Conservation (phyloP, 331 rosid genomes). For the Rhamnella rubrinervis region DNA sequence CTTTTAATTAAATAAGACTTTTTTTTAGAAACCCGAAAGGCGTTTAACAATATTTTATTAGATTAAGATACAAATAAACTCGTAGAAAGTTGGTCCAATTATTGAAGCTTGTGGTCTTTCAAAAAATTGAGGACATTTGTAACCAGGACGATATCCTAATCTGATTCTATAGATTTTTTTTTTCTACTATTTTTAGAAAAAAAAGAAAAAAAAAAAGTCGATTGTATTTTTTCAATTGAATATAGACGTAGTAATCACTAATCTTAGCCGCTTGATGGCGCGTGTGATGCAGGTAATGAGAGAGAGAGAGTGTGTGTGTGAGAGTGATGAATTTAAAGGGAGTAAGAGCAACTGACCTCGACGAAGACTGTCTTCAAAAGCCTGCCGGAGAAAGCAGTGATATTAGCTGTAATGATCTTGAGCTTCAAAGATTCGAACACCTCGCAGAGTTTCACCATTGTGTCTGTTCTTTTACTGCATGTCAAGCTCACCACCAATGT, state of each 20-base stretch:
- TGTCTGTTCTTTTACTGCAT: conserved; percentile 73
- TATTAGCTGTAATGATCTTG: conserved; percentile 69
- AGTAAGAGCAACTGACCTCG: conserved; percentile 49
- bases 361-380: conserved; percentile 82
- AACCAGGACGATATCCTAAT: no score
- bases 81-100: no score
- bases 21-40: no score
- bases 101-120: no score
- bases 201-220: no score
- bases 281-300: no score
- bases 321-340: neutral
- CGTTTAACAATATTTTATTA: no score
- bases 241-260: neutral
- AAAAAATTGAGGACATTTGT: no score
- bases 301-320: neutral
- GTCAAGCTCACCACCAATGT: conserved; percentile 77
- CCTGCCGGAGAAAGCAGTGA: conserved; percentile 61
- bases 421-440: conserved; percentile 89
- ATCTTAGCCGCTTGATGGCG: no score
- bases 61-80: no score
- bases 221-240: no score
- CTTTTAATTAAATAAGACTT: no score
- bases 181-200: neutral
- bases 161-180: neutral
- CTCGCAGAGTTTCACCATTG: conserved; percentile 86